Evolutionary conservation across 345 rosid genomes (phyloP), one percentile per base, ranked within the genome.

Genomic region (Salix dunnii): DNA sequence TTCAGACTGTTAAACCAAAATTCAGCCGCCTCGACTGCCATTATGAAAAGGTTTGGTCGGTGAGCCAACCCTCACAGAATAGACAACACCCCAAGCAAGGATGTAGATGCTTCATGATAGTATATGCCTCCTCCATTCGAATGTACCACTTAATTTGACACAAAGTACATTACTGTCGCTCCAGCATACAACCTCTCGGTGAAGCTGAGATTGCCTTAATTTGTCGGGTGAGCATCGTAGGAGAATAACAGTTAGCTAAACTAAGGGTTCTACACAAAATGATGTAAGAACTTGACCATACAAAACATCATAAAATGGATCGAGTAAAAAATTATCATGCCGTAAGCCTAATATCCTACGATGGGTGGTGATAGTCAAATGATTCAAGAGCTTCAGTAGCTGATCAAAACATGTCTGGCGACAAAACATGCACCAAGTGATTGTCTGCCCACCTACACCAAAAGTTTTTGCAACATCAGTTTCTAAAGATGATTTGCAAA

Each of bases 161-260:
- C 96, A 66, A 96, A 87, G 82, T 90, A 92, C 99, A 96, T 93
- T 13, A 95, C 97, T 16, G 91, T 87, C 64, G 97, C 99, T 77
- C 98, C 96, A 42, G 90, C 91, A 81, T 96, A 92, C 69, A 96
- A 73, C 85, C 96, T 91, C 85, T 96, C 97, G 6, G 88, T 82
- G 84, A 87, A 91, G 78, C 90, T 90, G 84, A 93, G 93, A 82
- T 96, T 96, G 69, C 99, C 99, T 96, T 84, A 79, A 80, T 46
- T 74, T 36, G 40, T 13, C 7, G 21, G 17, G 40, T 28, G 10
- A 2, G 61, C 9, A 33, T 53, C 58, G 64, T 11, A 53, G 13
- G n/a, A 79, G 73, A 31, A 55, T 21, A 43, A 27, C 43, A 68
- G 62, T 33, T 33, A 17, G 65, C 43, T 35, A 35, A 72, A 21